Percentiles rank a stretch among this genome's conserved stretches.
These are phyloP conservation scores for Wickerhamomyces alni DNA, from an alignment of 805 yeast species.

Conservation along the genomic window DNA sequence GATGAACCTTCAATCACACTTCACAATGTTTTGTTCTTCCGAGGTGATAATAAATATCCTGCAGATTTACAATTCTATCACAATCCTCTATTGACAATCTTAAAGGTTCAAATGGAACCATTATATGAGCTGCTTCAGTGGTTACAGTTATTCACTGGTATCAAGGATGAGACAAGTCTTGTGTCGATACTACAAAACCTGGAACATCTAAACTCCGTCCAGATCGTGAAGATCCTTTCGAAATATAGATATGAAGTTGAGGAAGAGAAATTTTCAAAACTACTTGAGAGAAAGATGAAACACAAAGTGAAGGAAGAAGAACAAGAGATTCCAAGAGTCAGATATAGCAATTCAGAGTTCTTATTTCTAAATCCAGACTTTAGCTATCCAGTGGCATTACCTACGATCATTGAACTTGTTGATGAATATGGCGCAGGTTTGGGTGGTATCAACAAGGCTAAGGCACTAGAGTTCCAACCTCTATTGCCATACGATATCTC, in stretches of 20 bases:
- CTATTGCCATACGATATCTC: constrained; percentile 60
- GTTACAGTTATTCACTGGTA: constrained; percentile 77
- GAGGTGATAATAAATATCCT: constrained; percentile 31
- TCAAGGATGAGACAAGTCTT: constrained; percentile 60
- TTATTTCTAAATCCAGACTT: constrained; percentile 39
- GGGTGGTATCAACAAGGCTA: constrained; percentile 50
- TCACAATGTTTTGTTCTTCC: constrained; percentile 9
- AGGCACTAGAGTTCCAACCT: constrained; percentile 62
- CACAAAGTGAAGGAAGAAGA: constrained; percentile 9
- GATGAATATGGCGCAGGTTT: constrained; percentile 73
- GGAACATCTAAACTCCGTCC: constrained; percentile 57
- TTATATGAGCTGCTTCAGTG: constrained; percentile 79
- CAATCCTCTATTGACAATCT: constrained; percentile 56
- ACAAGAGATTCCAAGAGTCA: constrained; percentile 8
- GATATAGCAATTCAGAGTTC: constrained; percentile 17
- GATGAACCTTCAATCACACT: constrained; percentile 1
- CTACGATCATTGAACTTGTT: constrained; percentile 67
- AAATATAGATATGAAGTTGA: constrained; percentile 80
- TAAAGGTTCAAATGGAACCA: constrained; percentile 64
- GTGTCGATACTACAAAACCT: constrained; percentile 47
- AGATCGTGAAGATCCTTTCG: constrained; percentile 63
- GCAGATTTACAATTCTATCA: constrained; percentile 53
- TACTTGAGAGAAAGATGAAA: constrained; percentile 14
- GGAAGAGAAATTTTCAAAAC: constrained; percentile 57
- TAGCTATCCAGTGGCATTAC: constrained; percentile 48